Base-by-base conservation (phyloP, 768 basidiomycete species). In the Chalciporus piperatus region DNA sequence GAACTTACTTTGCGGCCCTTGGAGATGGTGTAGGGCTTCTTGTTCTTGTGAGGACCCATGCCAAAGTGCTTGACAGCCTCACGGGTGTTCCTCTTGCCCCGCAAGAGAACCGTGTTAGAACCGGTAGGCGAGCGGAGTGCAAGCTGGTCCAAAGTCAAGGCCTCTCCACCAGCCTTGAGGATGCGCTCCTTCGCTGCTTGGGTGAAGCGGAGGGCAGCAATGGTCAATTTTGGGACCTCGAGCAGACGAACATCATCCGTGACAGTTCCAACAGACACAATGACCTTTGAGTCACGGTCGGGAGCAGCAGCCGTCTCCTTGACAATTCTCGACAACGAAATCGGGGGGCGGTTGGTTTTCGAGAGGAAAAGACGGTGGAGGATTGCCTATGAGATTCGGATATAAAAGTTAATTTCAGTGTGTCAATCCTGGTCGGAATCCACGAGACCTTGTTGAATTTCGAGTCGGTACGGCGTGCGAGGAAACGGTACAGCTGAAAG, bases 11-110 rank as follows among this genome's bases (percentile, higher is more conserved):
- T 98, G 83, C 95, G 90, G 57, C 97, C 96, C 79, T 96, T 97
- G 70, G 92, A 94, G 66, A 77, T 79, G 42, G 94, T 90, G 78
- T 93, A 89, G 43, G 97, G 97, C 78, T 95, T 97, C 82, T 96
- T 98, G 87, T 97, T 79, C 77, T 98, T 92, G 86, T 95, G 92
- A 50, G 94, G 94, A 76, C 87, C 92, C 90, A 92, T 92, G 74
- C 96, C 96, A 72, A 98, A 98, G 83, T 98, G 96, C 74, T 92
- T 94, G 78, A 89, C 84, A 45, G 94, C 90, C 74, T 98, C 97
- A 58, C 97, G 85, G 52, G 89, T 79, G 72, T 85, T 97, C 83
- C 86, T 87, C 76, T 89, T 87, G 61, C 96, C 97, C 57, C 96
- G 81, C 62, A 99, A 77, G 63, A 98, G 76, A 56, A 99, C 80